phyloP scores from a whole-genome alignment of 257 asterid genomes.

The Coffea canephora region DNA sequence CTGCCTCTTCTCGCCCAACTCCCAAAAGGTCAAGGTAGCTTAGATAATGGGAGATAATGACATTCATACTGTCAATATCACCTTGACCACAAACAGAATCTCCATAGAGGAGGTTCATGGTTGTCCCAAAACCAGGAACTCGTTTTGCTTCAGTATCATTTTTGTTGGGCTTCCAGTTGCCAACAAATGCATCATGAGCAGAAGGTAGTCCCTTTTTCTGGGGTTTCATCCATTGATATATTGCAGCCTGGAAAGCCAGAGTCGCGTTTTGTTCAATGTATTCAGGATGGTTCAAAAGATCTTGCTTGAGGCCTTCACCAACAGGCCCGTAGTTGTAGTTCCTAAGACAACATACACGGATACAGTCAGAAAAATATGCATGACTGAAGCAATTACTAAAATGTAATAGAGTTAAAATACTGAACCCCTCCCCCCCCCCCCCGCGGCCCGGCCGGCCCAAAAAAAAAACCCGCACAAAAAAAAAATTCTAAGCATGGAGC shows the following conservation, averaged over 20 bases:
- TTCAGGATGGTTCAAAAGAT: slow-evolving; percentile 84
- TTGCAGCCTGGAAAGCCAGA: slow-evolving; percentile 80
- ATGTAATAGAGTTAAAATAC: background rate
- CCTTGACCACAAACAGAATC: slow-evolving; percentile 77
- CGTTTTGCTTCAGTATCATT: slow-evolving; percentile 80
- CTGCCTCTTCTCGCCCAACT: slow-evolving; percentile 73
- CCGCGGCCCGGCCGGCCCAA: no score
- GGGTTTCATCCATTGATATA: slow-evolving; percentile 74
- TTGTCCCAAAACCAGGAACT: slow-evolving; percentile 73
- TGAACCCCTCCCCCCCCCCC: no score
- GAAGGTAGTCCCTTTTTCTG: slow-evolving; percentile 78
- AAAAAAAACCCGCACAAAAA: background rate
- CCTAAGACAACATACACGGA: slow-evolving; percentile 39
- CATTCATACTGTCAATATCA: slow-evolving; percentile 69
- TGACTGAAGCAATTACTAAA: background rate
- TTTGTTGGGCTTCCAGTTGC: slow-evolving; percentile 81
- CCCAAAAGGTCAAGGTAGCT: slow-evolving; percentile 79
- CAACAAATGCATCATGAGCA: slow-evolving; percentile 68
- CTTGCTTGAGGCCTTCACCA: slow-evolving; percentile 68
- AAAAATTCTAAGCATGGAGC: background rate
- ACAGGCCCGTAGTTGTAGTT: slow-evolving; percentile 61
- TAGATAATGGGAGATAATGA: slow-evolving; percentile 63
- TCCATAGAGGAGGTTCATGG: slow-evolving; percentile 81
- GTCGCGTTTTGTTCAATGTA: slow-evolving; percentile 92
- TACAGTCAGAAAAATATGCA: background rate